Conservation (phyloP, 1,284 basidiomycete species). For the Sanghuangporus sanghuang region DNA sequence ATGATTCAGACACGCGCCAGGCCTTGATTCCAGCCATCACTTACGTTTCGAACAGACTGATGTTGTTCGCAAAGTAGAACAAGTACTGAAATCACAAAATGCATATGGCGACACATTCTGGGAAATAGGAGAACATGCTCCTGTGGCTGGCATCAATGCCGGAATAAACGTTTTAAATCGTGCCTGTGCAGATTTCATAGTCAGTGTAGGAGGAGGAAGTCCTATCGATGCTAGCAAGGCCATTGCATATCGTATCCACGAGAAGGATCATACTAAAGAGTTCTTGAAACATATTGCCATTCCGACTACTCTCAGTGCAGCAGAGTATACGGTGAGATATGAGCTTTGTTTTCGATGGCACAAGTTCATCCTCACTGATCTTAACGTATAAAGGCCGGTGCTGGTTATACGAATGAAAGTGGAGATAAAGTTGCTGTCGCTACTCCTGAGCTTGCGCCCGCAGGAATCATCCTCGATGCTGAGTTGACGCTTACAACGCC, state of each 20-base stretch:
- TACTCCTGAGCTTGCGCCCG: conserved; percentile 52
- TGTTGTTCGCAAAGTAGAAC: conserved; percentile 55
- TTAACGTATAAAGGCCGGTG: conserved; percentile 31
- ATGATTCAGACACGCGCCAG: background rate
- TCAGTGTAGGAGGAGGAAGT: conserved; percentile 75
- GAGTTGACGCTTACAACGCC: conserved; percentile 72
- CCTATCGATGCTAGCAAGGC: conserved; percentile 76
- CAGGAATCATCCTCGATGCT: conserved; percentile 74
- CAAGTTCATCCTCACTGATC: background rate
- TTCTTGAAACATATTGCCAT: conserved; percentile 59
- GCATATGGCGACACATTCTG: conserved; percentile 66
- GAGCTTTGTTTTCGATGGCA: background rate
- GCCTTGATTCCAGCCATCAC: background rate
- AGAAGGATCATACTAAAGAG: conserved; percentile 35
- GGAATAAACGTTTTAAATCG: conserved; percentile 52
- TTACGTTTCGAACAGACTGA: conserved; percentile 43
- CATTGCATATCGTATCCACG: conserved; percentile 58
- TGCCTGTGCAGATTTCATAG: conserved; percentile 57
- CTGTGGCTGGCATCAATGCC: conserved; percentile 63
- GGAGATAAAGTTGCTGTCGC: conserved; percentile 60
- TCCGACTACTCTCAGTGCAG: conserved; percentile 79
- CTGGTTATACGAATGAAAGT: conserved; percentile 68
- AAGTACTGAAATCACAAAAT: conserved; percentile 46
- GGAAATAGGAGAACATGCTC: conserved; percentile 75
- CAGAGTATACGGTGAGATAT: conserved; percentile 60